Base-by-base conservation (phyloP, 2,329 filamentous ascomycete genomes). In the Camillea tinctor region DNA sequence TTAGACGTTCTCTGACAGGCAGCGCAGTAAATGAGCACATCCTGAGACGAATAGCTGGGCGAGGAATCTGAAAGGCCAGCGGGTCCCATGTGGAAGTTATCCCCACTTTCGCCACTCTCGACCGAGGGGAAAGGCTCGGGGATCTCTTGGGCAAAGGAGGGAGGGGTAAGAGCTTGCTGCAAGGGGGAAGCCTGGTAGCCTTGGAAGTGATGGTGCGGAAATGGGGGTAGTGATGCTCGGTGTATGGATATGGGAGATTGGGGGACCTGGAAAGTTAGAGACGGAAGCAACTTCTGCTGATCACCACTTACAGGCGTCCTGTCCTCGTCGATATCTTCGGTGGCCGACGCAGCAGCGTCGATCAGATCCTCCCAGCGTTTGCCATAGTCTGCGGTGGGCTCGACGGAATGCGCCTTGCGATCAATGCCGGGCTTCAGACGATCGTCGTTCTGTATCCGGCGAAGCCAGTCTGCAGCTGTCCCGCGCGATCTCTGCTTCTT, bases 301-400 rank as follows among this genome's bases (percentile, higher is more conserved):
- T 69, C 65, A 68, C 65, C 68, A 82, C 88, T 82, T 84, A 96
- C 91, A 71, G 91, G 91, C 73, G 92, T 96, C 73, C 94, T 86
- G 75, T 97, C 93, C 72, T 93, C 93, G 74, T 96, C 92, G 72
- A 95, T 84, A 69, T 89, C 94, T 77, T 96, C 93, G 2, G 92
- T 96, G 24, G 93, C 93, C 63, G 92, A 97, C 30, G 94, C 93
- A 57, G 84, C 94, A 56, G 94, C 94, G 76, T 97, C 93, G 66
- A 98, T 96, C 62, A 98, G 82, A 75, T 98, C 94, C 76, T 97
- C 92, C 95, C 94, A 98, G 70, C 94, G 85, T 78, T 95, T 96
- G 66, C 92, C 93, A 76, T 91, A 90, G 61, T 90, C 89, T 20
- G 86, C 87, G 59, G 89, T 85, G 22, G 93, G 93, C 75, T 97